Percentiles rank a stretch among this genome's conserved stretches.
Conservation (phyloP, 1,284 basidiomycete species). For the Filobasidium uniguttulatum region DNA sequence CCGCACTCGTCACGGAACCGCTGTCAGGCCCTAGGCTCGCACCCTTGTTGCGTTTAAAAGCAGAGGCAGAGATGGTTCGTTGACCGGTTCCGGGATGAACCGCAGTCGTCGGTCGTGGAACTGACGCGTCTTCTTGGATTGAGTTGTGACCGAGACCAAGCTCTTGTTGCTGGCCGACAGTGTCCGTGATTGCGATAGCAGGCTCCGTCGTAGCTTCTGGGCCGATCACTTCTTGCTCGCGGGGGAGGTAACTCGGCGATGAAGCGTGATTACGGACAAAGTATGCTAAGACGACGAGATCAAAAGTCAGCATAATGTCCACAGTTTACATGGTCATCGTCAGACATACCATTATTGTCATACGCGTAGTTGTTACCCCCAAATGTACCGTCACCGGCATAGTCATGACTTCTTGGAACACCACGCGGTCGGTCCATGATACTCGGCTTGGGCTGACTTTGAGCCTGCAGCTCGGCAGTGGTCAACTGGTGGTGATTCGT, state of each 20-base stretch:
- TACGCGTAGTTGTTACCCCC: slow-evolving; percentile 8
- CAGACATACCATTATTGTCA: slow-evolving; percentile 6
- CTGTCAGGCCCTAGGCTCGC: too few relatives aligned
- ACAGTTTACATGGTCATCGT: background rate
- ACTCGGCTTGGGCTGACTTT: slow-evolving; percentile 2
- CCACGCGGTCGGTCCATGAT: slow-evolving; percentile 13
- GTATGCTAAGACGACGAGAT: slow-evolving; percentile 4
- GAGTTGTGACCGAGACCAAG: background rate
- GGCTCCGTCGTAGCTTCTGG: too few relatives aligned
- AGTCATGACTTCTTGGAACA: slow-evolving; percentile 3
- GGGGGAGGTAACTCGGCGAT: slow-evolving; percentile 5
- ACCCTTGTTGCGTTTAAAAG: slow-evolving; percentile 14
- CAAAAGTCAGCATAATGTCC: background rate
- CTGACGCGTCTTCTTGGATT: background rate
- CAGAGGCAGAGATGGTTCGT: slow-evolving; percentile 12
- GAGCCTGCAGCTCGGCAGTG: background rate
- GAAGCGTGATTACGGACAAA: slow-evolving; percentile 12
- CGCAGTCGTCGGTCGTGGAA: slow-evolving; percentile 5
- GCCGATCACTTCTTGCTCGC: slow-evolving; percentile 2
- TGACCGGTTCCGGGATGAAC: slow-evolving; percentile 4
- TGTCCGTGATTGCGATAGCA: background rate
- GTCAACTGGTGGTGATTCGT: background rate
- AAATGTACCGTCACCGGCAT: background rate
- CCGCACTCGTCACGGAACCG: too few relatives aligned
- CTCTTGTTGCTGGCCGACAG: background rate